Base-by-base conservation (phyloP, 371 early-diverging fungal genomes). In the Mucor mucedo region DNA sequence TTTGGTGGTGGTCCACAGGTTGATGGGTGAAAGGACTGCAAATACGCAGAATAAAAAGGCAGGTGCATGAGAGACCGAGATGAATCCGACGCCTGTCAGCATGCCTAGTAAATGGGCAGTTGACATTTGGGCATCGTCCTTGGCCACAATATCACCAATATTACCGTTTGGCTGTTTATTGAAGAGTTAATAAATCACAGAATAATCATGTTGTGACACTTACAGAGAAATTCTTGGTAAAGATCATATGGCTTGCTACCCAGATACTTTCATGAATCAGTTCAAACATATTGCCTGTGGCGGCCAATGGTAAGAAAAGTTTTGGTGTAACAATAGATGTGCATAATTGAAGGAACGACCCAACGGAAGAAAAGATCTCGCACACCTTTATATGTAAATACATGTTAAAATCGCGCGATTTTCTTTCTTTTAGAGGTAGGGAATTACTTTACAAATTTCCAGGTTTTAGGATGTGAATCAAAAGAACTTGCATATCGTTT, bases 111-210 rank as follows among this genome's bases (percentile, higher is more conserved):
- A 68, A 74, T 91, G 89, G 0, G 89, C 89, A 9, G 88, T 82
- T 1, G 87, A 84, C 84, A 88, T 87, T 72, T 91, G 91, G 39
- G 87, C 81, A 58, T 91, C 91, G 66, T 89, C 89, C 52, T 89
- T 91, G 35, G 89, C 89, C 3, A 88, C 87, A 54, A 91, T 80
- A 68, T 89, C 89, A 41, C 89, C 89, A 57, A 89, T 86, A 68
- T 88, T 91, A 16, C 82, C 83, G 55, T 69, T 79, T 11, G 76
- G 79, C 82, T 84, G 49, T 42, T 44, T 16, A 7, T 7, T n/a
- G 57, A 21, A 42, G 8, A 49, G 5, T 29, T 44, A 16, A n/a
- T 44, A 44, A n/a, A 44, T n/a, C 13, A n/a, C 16, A 13, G 13
- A 13, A 44, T 2, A n/a, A 52, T 49, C 7, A 47, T 14, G 7